Base-by-base conservation (phyloP, 2,329 filamentous ascomycete genomes). In the Arthrobotrys iridis region DNA sequence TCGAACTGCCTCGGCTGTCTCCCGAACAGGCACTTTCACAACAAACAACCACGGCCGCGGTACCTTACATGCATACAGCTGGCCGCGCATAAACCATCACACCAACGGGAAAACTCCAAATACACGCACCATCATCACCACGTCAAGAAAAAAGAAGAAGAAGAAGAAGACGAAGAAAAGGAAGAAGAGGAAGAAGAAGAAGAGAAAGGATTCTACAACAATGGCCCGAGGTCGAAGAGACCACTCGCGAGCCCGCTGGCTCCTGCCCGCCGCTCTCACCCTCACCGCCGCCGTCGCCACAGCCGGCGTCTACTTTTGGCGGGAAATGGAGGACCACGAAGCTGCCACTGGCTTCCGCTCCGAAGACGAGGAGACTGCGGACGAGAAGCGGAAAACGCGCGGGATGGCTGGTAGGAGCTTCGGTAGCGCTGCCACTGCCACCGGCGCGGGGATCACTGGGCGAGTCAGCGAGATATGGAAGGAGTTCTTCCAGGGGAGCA, bases 251-350 rank as follows among this genome's bases (percentile, higher is more conserved):
- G 58, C 63, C 58, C 72, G 72, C 33, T 76, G 72, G 72, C 48
- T 76, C 35, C 58, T 76, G n/a, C 72, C 72, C 4, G 72, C 72
- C 13, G 72, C 65, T 22, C 64, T 76, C 5, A 76, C 72, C 22
- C 64, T 76, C 18, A 76, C 72, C 37, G 72, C 72, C 13, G 72
- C 72, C 20, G 72, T 76, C 45, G 72, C 72, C 40, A 76, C 72
- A n/a, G 72, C 72, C 15, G 70, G 70, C 20, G 72, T 76, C 43
- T 76, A 76, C 41, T 76, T 76, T 24, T 76, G 72, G 72, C 59
- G 55, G 28, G 72, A 76, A 50, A 76, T 76, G 72, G 72, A 76
- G 46, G 72, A 76, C 64, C 58, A 76, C 7, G 72, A 76, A 43
- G 72, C 72, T 22, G 20, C 72, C 18, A 67, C 72, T 41, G 72